Evolutionary conservation across 75 land plant genomes (phyloP), one percentile per base, ranked within the genome.

Genomic region (Azolla pinnata): DNA sequence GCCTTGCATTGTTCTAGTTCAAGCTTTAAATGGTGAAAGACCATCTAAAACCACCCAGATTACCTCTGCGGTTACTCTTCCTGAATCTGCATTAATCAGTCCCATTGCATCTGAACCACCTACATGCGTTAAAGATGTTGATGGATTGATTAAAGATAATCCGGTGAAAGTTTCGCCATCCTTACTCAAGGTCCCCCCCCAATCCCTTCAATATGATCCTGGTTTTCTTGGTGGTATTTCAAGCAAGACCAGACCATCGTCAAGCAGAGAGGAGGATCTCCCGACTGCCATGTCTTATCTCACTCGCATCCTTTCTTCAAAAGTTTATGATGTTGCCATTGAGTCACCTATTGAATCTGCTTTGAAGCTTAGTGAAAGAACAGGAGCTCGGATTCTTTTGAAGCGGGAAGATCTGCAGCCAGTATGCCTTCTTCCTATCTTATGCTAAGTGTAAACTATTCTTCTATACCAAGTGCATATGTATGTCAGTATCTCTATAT

Each of bases 331-430:
- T 55, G 81, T 78, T 28, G 81, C 81, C 46, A 69, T 69, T 40
- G 81, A 78, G 29, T 57, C 67, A 8, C 81, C 81, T n/a, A 29
- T 78, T 28, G 79, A 78, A 57, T 44, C 16, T 45, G 81, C 79
- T 0, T 25, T 47, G 24, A 78, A 78, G 69, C 32, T 78, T 16
- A 69, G 73, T 45, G 80, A 69, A 49, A 59, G 66, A 12, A 27
- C 53, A 0, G 79, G 73, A 17, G 73, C 49, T 1, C 61, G 51
- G 7, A 60, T 78, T 29, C 29, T 50, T 27, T 61, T 78, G 40
- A 78, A 78, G 65, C 62, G 81, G 8, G 81, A 78, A 66, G 81
- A 78, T 59, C 44, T 78, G 61, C 81, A 78, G 42, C 81, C 73
- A 47, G 79, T 73, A 44, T 27, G 72, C 57, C 4, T 31, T 5